Conservation (phyloP, 192 early-diverging fungal genomes). For the Powellomyces hirtus region DNA sequence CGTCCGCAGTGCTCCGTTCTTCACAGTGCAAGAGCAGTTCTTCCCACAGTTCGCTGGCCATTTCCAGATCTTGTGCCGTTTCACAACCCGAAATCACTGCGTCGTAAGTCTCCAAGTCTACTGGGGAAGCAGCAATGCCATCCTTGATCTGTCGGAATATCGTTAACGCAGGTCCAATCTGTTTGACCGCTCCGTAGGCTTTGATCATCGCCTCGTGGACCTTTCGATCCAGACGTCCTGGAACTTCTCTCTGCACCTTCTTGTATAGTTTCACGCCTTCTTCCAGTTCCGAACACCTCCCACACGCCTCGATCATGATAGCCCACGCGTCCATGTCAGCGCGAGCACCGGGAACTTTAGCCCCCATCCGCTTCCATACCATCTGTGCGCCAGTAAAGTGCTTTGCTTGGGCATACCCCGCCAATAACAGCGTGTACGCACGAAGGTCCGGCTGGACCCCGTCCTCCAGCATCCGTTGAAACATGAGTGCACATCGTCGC, state of each 20-base stretch:
- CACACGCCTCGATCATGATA: constrained; percentile 26
- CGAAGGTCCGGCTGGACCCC: constrained; percentile 18
- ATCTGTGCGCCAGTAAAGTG: constrained; percentile 6
- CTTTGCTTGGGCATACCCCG: constrained; percentile 8
- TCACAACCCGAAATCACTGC: constrained; percentile 21
- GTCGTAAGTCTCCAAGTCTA: constrained; percentile 25
- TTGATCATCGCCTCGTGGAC: constrained; percentile 26
- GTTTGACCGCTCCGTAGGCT: constrained; percentile 12
- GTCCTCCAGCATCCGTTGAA: constrained; percentile 4
- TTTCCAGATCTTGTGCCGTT: constrained; percentile 1
- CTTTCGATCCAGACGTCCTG: background rate
- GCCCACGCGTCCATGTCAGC: constrained; percentile 31
- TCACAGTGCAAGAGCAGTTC: constrained; percentile 9
- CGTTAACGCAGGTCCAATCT: constrained; percentile 5
- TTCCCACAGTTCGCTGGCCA: constrained; percentile 7
- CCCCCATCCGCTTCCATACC: constrained; percentile 10
- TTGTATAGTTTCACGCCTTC: constrained; percentile 5
- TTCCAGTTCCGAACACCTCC: background rate
- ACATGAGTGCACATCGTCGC: background rate
- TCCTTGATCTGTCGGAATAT: constrained; percentile 2
- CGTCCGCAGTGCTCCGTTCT: background rate
- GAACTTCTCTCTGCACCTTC: constrained; percentile 1
- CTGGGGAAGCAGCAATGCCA: background rate
- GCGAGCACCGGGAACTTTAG: constrained; percentile 9
- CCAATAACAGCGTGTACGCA: constrained; percentile 23